Evolutionary conservation across 768 basidiomycete species (phyloP), one percentile per base, ranked within the genome.

Genomic region (Termitomyces sp.): DNA sequence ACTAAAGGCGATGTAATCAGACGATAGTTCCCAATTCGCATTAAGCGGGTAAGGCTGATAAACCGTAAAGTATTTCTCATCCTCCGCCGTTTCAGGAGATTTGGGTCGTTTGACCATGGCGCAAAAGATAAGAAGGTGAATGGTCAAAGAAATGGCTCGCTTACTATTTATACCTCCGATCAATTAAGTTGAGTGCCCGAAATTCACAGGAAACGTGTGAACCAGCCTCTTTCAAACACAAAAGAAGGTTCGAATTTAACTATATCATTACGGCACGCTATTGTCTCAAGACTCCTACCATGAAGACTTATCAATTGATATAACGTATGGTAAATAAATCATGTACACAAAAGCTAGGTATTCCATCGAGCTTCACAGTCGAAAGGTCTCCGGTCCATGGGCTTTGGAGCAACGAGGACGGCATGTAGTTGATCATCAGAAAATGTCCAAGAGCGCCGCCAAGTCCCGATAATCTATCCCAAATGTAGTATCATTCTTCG

Each of bases 21-120:
- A 63, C 6, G 68, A 62, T 5, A 78, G 58, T 55, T 78, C 74
- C 75, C 76, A 80, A 63, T 81, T 77, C 3, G 75, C 76, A 64
- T 80, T 76, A 47, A 78, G 68, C 0, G 82, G 82, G 62, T 78
- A 84, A 4, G 82, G 80, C 37, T 79, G 71, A 58, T 74, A 75
- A 22, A 82, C 72, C 15, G 77, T 76, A 63, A 76, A 78, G 65
- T 78, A 80, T 49, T 75, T 75, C 50, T 76, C 74, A 55, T 80
- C 81, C 55, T 81, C 80, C 45, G 65, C 68, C n/a, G 71, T 60
- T 6, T 74, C 70, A 2, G 76, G 76, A 18, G 74, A 75, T 62
- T 76, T 78, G 27, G 69, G 62, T 34, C 73, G 72, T 64, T 76
- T 78, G 54, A 75, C 75, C 77, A 77, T 79, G 58, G 55, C 36